Evolutionary conservation across 202 grass and related monocot species (phyloP), one percentile per base, ranked within the genome.

Genomic region (Elaeis oleifera): DNA sequence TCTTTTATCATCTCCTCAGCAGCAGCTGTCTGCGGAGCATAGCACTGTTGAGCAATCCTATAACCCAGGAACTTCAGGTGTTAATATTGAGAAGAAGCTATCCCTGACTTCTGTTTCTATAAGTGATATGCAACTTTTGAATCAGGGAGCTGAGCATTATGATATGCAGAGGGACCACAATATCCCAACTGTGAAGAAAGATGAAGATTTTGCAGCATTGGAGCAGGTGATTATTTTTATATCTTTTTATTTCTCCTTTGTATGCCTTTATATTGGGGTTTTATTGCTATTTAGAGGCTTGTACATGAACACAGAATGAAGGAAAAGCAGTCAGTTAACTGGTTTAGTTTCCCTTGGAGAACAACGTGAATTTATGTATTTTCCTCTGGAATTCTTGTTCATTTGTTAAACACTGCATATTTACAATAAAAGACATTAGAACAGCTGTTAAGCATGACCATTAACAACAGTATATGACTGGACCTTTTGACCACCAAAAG

Each of bases 161-260:
- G 53, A 61, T 70, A 66, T 62, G 61, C 53, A 78, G 60, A 78
- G 53, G 55, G 74, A 73, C 54, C 60, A 74, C 62, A 75, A 68
- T 31, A 84, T 79, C 71, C 69, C 75, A 63, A 56, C 65, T 73
- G 75, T 51, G 18, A 70, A 16, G 61, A 87, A 94, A 72, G 83
- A 99, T 63, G 85, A 86, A 44, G 88, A 86, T 87, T 99, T 99
- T 87, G 72, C 85, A 56, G 63, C 80, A 63, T 61, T 99, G 79
- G 95, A 99, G 76, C 94, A 99, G 94, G 94, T 99, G 82, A 80
- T 73, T 31, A 60, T 70, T 25, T 52, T 4, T 81, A 59, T 65
- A 54, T 48, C 58, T 65, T 5, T 51, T 59, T 11, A 36, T 57
- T 61, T 27, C 21, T 68, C 31, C 27, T 63, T 51, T 5, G 7